Conservation (phyloP, 2,329 filamentous ascomycete genomes). For the Teratosphaeria viscida region DNA sequence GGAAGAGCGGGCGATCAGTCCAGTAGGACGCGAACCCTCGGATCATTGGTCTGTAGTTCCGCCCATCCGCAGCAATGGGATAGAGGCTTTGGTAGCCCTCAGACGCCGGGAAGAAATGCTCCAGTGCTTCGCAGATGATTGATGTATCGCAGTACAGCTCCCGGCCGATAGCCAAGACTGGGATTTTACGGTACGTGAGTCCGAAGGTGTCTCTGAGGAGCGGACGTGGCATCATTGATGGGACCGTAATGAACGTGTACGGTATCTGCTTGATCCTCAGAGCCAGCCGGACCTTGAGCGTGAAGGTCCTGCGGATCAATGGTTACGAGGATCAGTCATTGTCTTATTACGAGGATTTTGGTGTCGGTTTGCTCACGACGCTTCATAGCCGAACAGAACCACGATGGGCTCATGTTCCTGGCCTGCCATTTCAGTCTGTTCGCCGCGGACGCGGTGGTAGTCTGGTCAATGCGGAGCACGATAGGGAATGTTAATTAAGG, state of each 20-base stretch:
- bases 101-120: slow-evolving; percentile 20
- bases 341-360: background rate
- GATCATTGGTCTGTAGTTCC: slow-evolving; percentile 27
- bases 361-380: slow-evolving; percentile 3
- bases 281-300: slow-evolving; percentile 28
- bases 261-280: slow-evolving; percentile 29
- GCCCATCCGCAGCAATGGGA: slow-evolving; percentile 21
- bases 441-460: background rate
- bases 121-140: slow-evolving; percentile 21
- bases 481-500: background rate
- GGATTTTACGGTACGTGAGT: slow-evolving; percentile 30
- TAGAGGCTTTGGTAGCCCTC: slow-evolving; percentile 29
- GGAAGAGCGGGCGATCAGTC: slow-evolving; percentile 31
- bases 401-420: slow-evolving; percentile 9
- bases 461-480: background rate
- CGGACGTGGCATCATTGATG: slow-evolving; percentile 31
- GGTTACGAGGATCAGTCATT: background rate
- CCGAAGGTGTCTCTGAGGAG: slow-evolving; percentile 26
- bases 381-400: slow-evolving; percentile 20
- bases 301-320: slow-evolving; percentile 11
- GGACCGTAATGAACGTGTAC: slow-evolving; percentile 30
- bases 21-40: slow-evolving; percentile 33
- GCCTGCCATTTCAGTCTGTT: background rate
- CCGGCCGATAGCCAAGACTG: slow-evolving; percentile 22
- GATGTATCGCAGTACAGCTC: slow-evolving; percentile 28